These are phyloP conservation scores for Sporothrix protearum DNA, from an alignment of 2,329 filamentous ascomycete genomes.

Conservation along the genomic window DNA sequence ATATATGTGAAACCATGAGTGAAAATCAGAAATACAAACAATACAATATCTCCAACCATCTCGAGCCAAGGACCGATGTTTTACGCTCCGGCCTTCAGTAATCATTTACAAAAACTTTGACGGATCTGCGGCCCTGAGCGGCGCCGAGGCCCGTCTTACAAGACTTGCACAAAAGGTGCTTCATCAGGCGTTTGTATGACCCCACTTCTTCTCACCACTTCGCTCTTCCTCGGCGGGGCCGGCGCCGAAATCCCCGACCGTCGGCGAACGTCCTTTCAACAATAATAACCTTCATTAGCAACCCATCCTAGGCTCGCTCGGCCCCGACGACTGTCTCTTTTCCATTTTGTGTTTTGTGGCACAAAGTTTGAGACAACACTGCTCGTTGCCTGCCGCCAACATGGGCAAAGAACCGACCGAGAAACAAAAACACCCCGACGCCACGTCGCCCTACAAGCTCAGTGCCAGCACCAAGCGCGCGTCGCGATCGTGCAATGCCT, in stretches of 20 bases:
- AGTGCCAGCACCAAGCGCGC: not conserved
- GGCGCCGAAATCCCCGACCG: constrained; percentile 18
- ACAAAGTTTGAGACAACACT: not conserved
- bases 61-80: too few relatives aligned
- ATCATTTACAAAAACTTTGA: too few relatives aligned
- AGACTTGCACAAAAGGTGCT: too few relatives aligned
- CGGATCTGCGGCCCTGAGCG: not conserved
- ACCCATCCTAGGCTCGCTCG: not conserved
- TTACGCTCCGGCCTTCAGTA: too few relatives aligned
- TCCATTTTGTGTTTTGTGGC: not conserved
- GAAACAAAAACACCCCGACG: not conserved
- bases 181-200: not conserved
- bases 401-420: constrained; percentile 3
- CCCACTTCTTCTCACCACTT: not conserved
- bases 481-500: constrained; percentile 12
- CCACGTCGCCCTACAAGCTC: not conserved
- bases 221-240: not conserved
- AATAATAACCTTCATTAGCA: not conserved
- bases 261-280: not conserved
- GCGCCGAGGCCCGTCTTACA: not conserved
- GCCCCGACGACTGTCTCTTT: not conserved
- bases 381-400: not conserved
- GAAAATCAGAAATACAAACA: too few relatives aligned
- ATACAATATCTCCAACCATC: too few relatives aligned
- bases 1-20: too few relatives aligned